Evolutionary conservation across 2,329 filamentous ascomycete genomes (phyloP).

Genomic region (Paecilomyces sp.): DNA sequence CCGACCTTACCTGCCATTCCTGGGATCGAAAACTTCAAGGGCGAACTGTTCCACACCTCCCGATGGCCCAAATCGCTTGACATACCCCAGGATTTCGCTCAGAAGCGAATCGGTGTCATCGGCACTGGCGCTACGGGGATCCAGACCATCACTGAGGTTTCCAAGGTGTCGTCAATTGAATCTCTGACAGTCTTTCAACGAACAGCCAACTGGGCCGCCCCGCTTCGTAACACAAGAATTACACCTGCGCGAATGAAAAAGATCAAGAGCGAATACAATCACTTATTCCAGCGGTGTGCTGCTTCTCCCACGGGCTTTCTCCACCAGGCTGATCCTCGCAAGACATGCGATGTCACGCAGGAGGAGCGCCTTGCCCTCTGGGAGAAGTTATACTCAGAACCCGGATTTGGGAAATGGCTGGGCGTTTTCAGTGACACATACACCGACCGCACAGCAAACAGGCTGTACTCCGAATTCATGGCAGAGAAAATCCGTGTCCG

Average conservation of each 20-base stretch:
- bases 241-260: background rate
- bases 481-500: conserved; percentile 22
- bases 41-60: conserved; percentile 33
- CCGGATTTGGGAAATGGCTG: conserved; percentile 32
- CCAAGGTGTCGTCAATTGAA: no score
- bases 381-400: conserved; percentile 8
- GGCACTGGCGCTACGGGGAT: conserved; percentile 38
- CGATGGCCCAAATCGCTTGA: conserved; percentile 31
- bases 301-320: no score
- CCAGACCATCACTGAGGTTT: conserved; percentile 25
- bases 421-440: conserved; percentile 30
- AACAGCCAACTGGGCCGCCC: conserved; percentile 17
- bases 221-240: conserved; percentile 13
- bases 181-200: no score
- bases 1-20: conserved; percentile 30
- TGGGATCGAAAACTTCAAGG: conserved; percentile 31
- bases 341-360: no score
- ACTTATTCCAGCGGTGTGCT: no score
- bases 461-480: conserved; percentile 30
- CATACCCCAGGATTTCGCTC: conserved; percentile 24
- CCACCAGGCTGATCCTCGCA: background rate
- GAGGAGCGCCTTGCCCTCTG: no score
- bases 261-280: no score
- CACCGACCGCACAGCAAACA: conserved; percentile 30
- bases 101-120: conserved; percentile 35